Evolutionary conservation across 768 basidiomycete genomes (phyloP), one percentile per base, ranked within the genome.

Genomic region (Mycena venus): DNA sequence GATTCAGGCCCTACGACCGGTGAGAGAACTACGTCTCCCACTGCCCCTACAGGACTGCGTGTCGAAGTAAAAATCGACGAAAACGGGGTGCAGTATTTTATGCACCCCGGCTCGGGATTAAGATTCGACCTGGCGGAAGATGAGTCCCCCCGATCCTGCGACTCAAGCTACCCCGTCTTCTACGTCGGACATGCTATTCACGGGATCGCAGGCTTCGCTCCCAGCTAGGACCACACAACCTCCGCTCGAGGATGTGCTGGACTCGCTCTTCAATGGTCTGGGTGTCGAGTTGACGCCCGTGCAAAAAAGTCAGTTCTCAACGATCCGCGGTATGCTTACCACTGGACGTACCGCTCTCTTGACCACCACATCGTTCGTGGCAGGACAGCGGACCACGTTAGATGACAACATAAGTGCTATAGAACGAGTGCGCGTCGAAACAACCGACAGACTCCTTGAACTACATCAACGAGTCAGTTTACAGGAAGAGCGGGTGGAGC

Each of bases 51-150:
- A 3, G 66, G 66, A 0, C 0, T 68, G 3, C 17, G 40, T 0
- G 67, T 59, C 2, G 59, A 47, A 15, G 29, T 68, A 2, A 21
- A n/a, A 0, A 19, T 58, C 7, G 67, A 59, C 67, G 4, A 23
- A 1, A 6, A n/a, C 1, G 53, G 65, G 2, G 1, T 17, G 1
- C 67, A 59, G 40, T 68, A 68, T 9, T 29, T 59, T 2, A 15
- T 32, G 5, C 40, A 68, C 23, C 56, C 67, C 6, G 21, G 34
- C 0, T 29, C 53, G 0, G 53, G 53, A 1, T 2, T 68, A 9
- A 21, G 67, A 32, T 47, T 68, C 14, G 67, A 68, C n/a, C 17
- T 68, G 8, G 31, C 31, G 6, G 67, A 68, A 23, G 67, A 68
- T 8, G 55, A 42, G 31, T 12, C 4, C 21, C 55, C 3, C 19